phyloP scores from a whole-genome alignment of 1,284 basidiomycete species.

The Rhizoctonia solani region DNA sequence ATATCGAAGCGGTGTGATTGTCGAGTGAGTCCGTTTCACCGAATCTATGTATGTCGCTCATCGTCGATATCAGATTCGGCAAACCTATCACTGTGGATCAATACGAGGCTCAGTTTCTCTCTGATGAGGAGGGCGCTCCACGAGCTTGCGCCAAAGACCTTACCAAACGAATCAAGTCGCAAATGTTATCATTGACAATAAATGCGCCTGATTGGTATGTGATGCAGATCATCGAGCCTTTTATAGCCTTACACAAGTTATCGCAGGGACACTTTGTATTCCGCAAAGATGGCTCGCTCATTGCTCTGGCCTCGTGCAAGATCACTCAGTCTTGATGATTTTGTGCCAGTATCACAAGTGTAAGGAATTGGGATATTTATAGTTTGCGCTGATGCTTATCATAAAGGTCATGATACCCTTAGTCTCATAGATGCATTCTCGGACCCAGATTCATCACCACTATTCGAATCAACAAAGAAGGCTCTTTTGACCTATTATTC shows the following conservation, averaged over 20 bases:
- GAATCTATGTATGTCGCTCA: no score
- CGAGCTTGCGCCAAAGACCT: constrained; percentile 86
- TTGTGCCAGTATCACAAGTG: constrained; percentile 87
- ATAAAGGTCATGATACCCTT: constrained; percentile 39
- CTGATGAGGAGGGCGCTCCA: constrained; percentile 64
- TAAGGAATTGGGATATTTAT: constrained; percentile 51
- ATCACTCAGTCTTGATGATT: constrained; percentile 76
- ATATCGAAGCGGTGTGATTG: constrained; percentile 72
- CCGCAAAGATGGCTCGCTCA: constrained; percentile 86
- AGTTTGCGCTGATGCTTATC: constrained; percentile 39
- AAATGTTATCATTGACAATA: constrained; percentile 76
- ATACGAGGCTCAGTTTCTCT: constrained; percentile 79
- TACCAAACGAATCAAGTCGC: constrained; percentile 71
- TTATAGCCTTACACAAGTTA: constrained; percentile 4
- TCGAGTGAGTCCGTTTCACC: constrained; percentile 48
- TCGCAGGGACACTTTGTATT: constrained; percentile 83
- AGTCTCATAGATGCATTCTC: constrained; percentile 86
- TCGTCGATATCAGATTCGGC: constrained; percentile 78
- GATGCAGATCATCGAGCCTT: neutral
- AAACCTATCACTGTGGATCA: constrained; percentile 74
- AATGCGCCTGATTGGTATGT: constrained; percentile 92
- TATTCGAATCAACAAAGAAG: constrained; percentile 64
- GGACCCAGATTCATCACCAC: constrained; percentile 58
- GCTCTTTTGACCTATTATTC: constrained; percentile 83
- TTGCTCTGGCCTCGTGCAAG: constrained; percentile 82